Percentiles rank a stretch among this genome's conserved stretches.
Evolutionary conservation across 768 basidiomycete genomes (phyloP).

Genomic region (Xerocomellus dryophilus): DNA sequence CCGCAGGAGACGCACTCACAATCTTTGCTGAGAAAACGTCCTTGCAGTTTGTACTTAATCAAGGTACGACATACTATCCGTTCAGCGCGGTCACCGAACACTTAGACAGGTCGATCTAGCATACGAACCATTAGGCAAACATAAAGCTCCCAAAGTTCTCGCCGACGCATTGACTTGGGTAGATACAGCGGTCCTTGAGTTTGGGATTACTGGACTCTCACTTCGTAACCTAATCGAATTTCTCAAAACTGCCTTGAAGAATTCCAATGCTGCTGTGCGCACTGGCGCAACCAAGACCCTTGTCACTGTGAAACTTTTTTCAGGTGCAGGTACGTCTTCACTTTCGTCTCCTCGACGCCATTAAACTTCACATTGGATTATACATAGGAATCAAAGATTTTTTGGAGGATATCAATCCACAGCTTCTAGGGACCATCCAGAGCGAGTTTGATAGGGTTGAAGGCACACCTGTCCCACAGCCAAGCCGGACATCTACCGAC

Average conservation of each 20-base stretch:
- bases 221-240: conserved; percentile 87
- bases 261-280: conserved; percentile 91
- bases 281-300: conserved; percentile 91
- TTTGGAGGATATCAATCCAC: conserved; percentile 91
- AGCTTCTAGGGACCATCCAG: conserved; percentile 85
- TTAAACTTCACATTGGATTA: not conserved
- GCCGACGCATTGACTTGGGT: conserved; percentile 91
- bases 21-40: conserved; percentile 90
- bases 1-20: conserved; percentile 83
- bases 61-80: conserved; percentile 54
- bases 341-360: not conserved
- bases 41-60: conserved; percentile 87
- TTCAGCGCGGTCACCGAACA: conserved; percentile 9
- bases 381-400: conserved; percentile 83
- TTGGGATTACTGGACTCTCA: conserved; percentile 85
- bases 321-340: conserved; percentile 68
- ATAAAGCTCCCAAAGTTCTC: conserved; percentile 95
- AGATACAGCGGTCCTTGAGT: conserved; percentile 80
- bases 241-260: conserved; percentile 79
- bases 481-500: conserved; percentile 75
- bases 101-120: conserved; percentile 44
- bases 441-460: conserved; percentile 93
- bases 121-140: conserved; percentile 90
- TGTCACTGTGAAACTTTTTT: conserved; percentile 88
- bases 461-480: conserved; percentile 70